These are phyloP conservation scores for Fomitopsis palustris DNA, from an alignment of 1,284 basidiomycete species.

Conservation along the genomic window DNA sequence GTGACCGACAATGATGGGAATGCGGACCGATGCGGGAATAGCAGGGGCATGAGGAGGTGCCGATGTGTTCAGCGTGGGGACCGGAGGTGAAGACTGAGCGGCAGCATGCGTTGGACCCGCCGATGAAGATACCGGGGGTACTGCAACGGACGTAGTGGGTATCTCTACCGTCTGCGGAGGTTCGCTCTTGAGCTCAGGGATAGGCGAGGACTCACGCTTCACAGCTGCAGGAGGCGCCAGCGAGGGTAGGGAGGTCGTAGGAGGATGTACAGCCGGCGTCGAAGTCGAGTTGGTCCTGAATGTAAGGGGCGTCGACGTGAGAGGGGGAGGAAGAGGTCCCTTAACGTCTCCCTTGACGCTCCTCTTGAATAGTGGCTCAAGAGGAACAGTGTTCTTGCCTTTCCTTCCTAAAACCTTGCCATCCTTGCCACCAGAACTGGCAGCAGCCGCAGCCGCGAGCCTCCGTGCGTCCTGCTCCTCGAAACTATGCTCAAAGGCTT, in stretches of 20 bases:
- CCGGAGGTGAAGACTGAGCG: background rate
- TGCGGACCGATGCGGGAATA: constrained; percentile 37
- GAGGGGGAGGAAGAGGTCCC: constrained; percentile 58
- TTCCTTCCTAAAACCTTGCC: constrained; percentile 42
- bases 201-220: constrained; percentile 21
- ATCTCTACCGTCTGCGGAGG: constrained; percentile 1
- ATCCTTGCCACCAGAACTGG: constrained; percentile 32
- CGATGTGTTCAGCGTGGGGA: constrained; percentile 13
- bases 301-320: constrained; percentile 59
- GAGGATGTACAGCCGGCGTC: constrained; percentile 13
- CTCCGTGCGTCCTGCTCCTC: constrained; percentile 65
- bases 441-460: constrained; percentile 33
- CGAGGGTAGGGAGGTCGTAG: constrained; percentile 6
- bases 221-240: constrained; percentile 15
- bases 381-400: constrained; percentile 41
- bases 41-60: constrained; percentile 19
- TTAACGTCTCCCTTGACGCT: constrained; percentile 59
- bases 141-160: constrained; percentile 6
- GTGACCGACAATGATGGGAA: constrained; percentile 60
- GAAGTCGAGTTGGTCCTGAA: constrained; percentile 23
- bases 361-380: constrained; percentile 62
- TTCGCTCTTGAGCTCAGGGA: background rate
- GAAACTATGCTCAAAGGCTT: constrained; percentile 61
- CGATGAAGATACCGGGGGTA: constrained; percentile 9
- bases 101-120: constrained; percentile 4